Conservation (phyloP, 2,329 filamentous ascomycete genomes). For the Monosporascus ibericus region DNA sequence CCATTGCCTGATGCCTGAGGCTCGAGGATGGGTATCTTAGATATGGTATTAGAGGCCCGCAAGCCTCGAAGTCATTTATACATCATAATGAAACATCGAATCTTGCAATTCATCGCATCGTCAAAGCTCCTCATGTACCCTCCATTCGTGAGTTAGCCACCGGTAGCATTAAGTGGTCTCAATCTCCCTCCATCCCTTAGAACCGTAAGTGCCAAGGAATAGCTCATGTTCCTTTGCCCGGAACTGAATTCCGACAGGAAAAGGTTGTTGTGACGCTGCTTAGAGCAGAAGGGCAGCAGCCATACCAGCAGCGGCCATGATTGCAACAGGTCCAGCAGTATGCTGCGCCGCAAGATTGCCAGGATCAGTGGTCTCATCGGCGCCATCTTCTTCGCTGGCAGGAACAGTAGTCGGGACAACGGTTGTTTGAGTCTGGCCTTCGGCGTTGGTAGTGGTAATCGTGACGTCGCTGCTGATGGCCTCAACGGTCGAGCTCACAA, state of each 20-base stretch:
- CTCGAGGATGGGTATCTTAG: conserved; percentile 23
- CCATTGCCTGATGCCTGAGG: conserved; percentile 19
- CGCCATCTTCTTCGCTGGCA: conserved; percentile 1
- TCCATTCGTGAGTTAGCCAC: conserved; percentile 14
- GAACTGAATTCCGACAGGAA: neutral
- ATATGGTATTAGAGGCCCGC: conserved; percentile 21
- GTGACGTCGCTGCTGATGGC: conserved; percentile 15
- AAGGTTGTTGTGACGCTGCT: neutral
- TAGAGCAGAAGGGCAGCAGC: conserved; percentile 21
- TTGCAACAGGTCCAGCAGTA: conserved; percentile 22
- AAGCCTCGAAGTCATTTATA: conserved; percentile 24
- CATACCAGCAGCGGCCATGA: conserved; percentile 24
- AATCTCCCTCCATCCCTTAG: conserved; percentile 14
- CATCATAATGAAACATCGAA: conserved; percentile 21
- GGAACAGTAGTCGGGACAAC: neutral
- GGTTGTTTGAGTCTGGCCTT: conserved; percentile 2
- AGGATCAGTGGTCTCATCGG: neutral
- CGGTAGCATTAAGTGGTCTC: conserved; percentile 18
- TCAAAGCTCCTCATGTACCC: conserved; percentile 14
- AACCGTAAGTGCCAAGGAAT: conserved; percentile 3
- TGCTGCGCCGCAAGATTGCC: conserved; percentile 11
- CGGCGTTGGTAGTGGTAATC: conserved; percentile 13
- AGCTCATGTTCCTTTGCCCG: conserved; percentile 3
- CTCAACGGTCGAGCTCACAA: conserved; percentile 13
- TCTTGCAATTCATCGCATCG: conserved; percentile 15